Evolutionary conservation across 208 protist genomes (phyloP).

Genomic region (Novymonas esmeraldas): DNA sequence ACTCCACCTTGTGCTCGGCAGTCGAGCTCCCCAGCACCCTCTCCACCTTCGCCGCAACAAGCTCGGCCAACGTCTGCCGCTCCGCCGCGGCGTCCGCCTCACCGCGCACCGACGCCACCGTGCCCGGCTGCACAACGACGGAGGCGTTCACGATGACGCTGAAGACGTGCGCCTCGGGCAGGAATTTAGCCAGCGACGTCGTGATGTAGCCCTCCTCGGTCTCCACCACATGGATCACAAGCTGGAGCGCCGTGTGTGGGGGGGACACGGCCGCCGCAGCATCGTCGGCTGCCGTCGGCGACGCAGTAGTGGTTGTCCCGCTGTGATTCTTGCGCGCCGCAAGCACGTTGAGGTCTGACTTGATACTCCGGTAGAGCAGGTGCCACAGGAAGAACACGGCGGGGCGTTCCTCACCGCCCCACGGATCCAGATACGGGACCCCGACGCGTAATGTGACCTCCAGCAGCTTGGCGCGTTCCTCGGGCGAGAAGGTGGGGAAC

Average conservation of each 20-base stretch:
- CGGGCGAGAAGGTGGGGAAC: slow-evolving; percentile 18
- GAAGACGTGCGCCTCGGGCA: slow-evolving; percentile 14
- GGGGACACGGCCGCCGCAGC: no score
- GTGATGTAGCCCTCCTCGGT: slow-evolving; percentile 25
- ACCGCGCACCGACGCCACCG: no score
- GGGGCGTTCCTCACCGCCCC: slow-evolving; percentile 28
- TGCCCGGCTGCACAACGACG: background rate
- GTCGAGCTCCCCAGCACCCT: slow-evolving; percentile 7
- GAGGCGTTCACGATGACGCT: slow-evolving; percentile 19
- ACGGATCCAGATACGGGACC: slow-evolving; percentile 39
- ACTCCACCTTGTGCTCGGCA: slow-evolving; percentile 8
- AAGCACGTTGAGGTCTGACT: slow-evolving; percentile 21
- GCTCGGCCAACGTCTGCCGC: background rate
- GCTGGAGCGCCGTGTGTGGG: background rate
- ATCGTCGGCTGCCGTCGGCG: background rate
- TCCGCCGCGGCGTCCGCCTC: background rate
- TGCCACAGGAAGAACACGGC: slow-evolving; percentile 35
- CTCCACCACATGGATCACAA: slow-evolving; percentile 22
- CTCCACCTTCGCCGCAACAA: slow-evolving; percentile 12
- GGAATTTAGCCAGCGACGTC: slow-evolving; percentile 14
- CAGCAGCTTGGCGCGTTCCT: slow-evolving; percentile 7
- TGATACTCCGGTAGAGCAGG: slow-evolving; percentile 39
- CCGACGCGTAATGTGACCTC: slow-evolving; percentile 8
- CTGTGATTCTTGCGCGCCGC: background rate
- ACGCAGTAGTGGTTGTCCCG: background rate